A percentile compares a stretch with the other conserved stretches of the same genome.
phyloP scores from a whole-genome alignment of 2,329 filamentous ascomycete genomes.

The Teratosphaeria gauchensis region DNA sequence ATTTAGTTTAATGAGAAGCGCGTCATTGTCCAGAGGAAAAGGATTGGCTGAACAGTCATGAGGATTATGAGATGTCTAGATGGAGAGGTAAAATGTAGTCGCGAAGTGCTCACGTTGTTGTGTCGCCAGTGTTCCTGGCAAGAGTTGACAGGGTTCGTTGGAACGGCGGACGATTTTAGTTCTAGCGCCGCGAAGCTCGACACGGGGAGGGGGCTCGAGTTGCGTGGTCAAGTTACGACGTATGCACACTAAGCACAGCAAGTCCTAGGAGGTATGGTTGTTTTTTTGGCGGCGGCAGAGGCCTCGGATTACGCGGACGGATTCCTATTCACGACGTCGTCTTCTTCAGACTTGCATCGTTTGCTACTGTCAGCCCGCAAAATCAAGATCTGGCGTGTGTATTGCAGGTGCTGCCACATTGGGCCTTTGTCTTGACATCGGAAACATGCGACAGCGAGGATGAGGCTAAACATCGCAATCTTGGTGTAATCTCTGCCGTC shows the following conservation, averaged over 20 bases:
- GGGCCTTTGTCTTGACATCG: neutral
- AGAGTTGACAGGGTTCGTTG: neutral
- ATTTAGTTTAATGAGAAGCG: neutral
- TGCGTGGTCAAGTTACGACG: neutral
- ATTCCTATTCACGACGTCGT: neutral
- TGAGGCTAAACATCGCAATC: neutral
- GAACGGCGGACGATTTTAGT: neutral
- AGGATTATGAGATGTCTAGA: no score
- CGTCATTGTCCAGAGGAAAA: neutral
- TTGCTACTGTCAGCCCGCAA: no score
- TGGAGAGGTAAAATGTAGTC: neutral
- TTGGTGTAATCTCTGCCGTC: neutral
- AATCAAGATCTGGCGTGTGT: neutral
- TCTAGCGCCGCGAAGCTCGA: neutral
- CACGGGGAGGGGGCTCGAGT: neutral
- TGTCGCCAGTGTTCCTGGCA: neutral
- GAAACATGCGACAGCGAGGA: neutral
- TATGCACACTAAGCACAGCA: neutral
- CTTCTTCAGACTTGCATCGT: no score
- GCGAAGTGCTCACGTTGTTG: neutral
- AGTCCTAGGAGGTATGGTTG: neutral
- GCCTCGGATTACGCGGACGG: no score
- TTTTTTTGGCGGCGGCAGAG: neutral
- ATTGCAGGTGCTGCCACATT: neutral
- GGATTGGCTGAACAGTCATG: no score